Base-by-base conservation (phyloP, 1,284 basidiomycete species). In the Sutorius eximius region DNA sequence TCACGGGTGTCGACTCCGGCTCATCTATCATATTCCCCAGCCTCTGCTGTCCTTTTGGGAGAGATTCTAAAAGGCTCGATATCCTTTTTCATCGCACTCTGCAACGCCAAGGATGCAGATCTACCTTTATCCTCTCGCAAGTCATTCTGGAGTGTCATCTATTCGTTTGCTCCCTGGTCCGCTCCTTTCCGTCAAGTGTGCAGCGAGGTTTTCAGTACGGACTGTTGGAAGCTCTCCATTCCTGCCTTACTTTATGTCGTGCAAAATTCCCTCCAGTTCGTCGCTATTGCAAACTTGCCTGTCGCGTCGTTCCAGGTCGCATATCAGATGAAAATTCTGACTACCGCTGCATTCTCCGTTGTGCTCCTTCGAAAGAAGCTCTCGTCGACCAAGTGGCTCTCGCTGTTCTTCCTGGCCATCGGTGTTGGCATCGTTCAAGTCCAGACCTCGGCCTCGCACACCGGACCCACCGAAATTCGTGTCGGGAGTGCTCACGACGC, bases 171-270 rank as follows among this genome's bases (percentile, higher is more conserved):
- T 56, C 74, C 76, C 5, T 79, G 75, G 70, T 73, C 73, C 45
- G 65, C 75, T 11, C 75, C 82, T 3, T 78, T 86, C 59, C 75
- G 75, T 62, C 77, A 78, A 56, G 72, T 87, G 18, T 85, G 82
- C 60, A 68, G 71, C 62, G 79, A 79, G 58, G 67, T 80, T 42
- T 87, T 92, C 71, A 93, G 90, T 58, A 75, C 81, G 3, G 95
- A 98, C 73, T 95, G 92, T 74, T 97, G 94, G 93, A 98, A 97
- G 73, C 83, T 98, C 18, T 93, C 93, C 27, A 95, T 98, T 59
- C 96, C 96, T 11, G 96, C 96, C 11, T 82, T 98, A 55, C 89
- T 98, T 62, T 99, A 98, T 64, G 93, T 96, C 61, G 82, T 96
- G 49, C 95, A 98, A 73, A 97, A 98, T 75, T 91, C 93, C 62